Evolutionary conservation across 768 basidiomycete species (phyloP), one percentile per base, ranked within the genome.

Genomic region (Sporobolomyces roseus): DNA sequence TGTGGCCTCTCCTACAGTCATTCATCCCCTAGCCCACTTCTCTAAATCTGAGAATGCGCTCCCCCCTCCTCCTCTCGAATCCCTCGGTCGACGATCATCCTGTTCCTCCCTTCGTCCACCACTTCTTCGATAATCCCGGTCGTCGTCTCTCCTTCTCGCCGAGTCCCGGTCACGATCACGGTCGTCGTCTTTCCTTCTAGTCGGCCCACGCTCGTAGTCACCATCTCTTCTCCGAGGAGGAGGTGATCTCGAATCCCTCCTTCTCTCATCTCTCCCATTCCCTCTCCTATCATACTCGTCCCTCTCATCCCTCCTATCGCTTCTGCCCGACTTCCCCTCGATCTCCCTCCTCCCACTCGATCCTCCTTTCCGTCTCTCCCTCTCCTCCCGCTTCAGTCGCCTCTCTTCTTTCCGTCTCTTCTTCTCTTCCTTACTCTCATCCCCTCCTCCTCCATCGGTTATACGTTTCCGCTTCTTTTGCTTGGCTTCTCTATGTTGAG

Each of bases 401-500:
- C 64, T 72, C 64, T 56, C 54, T 63, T 58, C 64, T 76, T 84
- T 90, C 77, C 84, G 89, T 78, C 84, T 85, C 74, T 82, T 85
- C 79, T 86, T 92, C 66, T 84, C 83, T 4, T 87, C 89, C 77
- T 90, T 54, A 21, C 58, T 56, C 4, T 43, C 27, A 21, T 7
- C 21, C 12, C 43, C 86, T 83, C 55, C 64, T 76, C 66, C 75
- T 74, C 86, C 79, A 87, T 88, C 81, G 84, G 74, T 77, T 63
- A 76, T 75, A 17, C 75, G 67, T 76, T 87, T 86, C 79, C 87
- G 12, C 17, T 17, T 88, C 81, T 87, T 86, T 79, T 87, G 12
- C 17, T 17, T 88, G 80, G 84, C 74, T 84, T 83, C 65, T 49
- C 74, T 75, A 53, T 76, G 75, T 77, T 93, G 84, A 1, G 86